These are phyloP conservation scores for Podospora pseudoanserina DNA, from an alignment of 495 filamentous ascomycete species.

Conservation along the genomic window DNA sequence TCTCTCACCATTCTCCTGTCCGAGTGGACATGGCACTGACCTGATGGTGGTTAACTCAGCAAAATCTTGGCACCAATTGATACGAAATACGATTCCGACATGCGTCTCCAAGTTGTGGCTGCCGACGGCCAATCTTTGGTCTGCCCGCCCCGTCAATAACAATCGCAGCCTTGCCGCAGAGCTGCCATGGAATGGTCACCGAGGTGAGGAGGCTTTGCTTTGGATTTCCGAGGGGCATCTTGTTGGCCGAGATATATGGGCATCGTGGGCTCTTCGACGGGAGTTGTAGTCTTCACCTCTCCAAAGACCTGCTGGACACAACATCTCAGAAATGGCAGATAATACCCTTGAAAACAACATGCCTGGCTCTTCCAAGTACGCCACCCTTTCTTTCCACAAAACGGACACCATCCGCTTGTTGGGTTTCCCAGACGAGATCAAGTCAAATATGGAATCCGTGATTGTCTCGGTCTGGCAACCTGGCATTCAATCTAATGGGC, in stretches of 20 bases:
- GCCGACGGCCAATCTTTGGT: neutral
- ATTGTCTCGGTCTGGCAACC: slow-evolving; percentile 27
- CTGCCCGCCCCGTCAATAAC: neutral
- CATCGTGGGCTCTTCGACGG: neutral
- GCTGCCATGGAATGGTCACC: neutral
- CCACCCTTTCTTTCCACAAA: slow-evolving; percentile 24
- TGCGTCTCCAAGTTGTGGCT: neutral
- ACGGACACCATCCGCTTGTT: slow-evolving; percentile 21
- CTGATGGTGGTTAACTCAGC: neutral
- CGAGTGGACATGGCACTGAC: neutral
- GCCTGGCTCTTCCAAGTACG: slow-evolving; percentile 3
- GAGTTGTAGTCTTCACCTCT: neutral
- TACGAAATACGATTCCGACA: neutral
- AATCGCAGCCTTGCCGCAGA: neutral
- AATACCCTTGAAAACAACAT: neutral
- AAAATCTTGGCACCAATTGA: neutral
- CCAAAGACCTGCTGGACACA: neutral
- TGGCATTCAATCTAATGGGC: slow-evolving; percentile 11
- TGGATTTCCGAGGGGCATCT: no score
- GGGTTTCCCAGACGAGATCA: slow-evolving; percentile 17
- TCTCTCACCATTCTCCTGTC: neutral
- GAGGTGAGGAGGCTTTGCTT: neutral
- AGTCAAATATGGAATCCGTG: slow-evolving; percentile 30
- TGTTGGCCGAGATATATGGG: neutral
- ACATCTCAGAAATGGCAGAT: neutral